Percentiles rank a stretch among this genome's conserved stretches.
phyloP scores from a whole-genome alignment of 2,329 filamentous ascomycete genomes.

The Neonectria hederae region DNA sequence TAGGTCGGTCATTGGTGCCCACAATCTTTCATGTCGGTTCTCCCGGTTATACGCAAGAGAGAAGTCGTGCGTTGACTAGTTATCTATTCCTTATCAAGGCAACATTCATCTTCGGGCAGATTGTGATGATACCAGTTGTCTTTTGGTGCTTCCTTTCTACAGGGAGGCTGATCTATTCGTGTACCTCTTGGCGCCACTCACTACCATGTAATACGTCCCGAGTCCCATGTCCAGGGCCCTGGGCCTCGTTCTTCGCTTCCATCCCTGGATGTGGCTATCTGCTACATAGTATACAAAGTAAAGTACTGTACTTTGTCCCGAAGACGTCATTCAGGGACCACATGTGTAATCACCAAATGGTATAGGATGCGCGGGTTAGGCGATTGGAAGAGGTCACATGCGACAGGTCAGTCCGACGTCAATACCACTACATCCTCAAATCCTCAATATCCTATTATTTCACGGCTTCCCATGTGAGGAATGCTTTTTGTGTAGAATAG shows the following conservation, averaged over 20 bases:
- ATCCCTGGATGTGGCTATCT: conserved; percentile 5
- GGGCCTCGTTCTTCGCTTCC: conserved; percentile 6
- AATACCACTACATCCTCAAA: no score
- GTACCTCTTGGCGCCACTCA: background rate
- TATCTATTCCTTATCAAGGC: no score
- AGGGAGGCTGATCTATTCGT: conserved; percentile 1
- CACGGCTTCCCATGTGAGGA: no score
- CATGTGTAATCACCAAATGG: background rate
- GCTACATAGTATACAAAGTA: background rate
- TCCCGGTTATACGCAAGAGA: background rate
- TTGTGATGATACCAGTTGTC: background rate
- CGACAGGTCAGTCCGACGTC: background rate
- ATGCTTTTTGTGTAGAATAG: background rate
- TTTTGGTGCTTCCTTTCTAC: background rate
- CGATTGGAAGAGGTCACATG: background rate
- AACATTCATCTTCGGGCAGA: background rate
- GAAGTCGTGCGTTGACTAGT: background rate
- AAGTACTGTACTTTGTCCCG: no score
- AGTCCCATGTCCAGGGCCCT: conserved; percentile 2
- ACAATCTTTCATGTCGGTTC: background rate
- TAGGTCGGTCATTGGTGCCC: background rate
- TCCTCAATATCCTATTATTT: no score
- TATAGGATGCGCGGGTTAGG: background rate
- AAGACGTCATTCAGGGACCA: background rate
- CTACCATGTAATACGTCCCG: background rate